Evolutionary conservation across 345 rosid genomes (phyloP), one percentile per base, ranked within the genome.

Genomic region (Melastoma malabathricum): DNA sequence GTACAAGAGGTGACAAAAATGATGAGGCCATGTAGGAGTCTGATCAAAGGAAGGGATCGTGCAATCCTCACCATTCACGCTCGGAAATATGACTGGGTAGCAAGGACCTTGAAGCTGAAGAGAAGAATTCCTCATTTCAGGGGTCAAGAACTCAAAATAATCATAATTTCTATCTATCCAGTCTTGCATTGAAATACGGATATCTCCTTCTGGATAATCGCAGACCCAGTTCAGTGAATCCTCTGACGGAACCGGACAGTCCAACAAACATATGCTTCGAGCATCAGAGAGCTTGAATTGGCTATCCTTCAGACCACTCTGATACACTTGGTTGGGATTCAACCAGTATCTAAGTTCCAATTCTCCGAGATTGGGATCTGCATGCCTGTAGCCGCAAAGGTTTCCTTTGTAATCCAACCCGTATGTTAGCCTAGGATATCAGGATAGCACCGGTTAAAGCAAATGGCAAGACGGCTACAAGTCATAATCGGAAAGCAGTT

Each of bases 31-130:
- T 34, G 41, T 34, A 34, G 41, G 12, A 34, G 41, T 34, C 41
- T 34, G 41, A 34, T 34, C 41, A 34, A 10, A 34, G 41, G 41
- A 34, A 54, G 1, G 53, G 44, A 52, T 19, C 20, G 4, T 18
- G 15, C 22, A 38, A 46, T 7, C 62, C 75, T 57, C 66, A 87
- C 98, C 89, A 63, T 92, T 92, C 6, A 87, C 82, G 56, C 77
- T 87, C 10, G 98, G 95, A 74, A 86, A 87, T 52, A 92, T 77
- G 41, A 92, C 72, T 27, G 98, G 98, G 70, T 92, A 92, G 64
- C 98, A 92, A 55, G 98, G 98, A 68, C 98, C 98, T 65, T 76
- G 95, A 64, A 92, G 96, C 64, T 78, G 96, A 62, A 84, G 89
- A 60, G 98, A 92, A 0, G 83, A 56, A 66, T 92, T 92, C 41